Evolutionary conservation across 495 filamentous ascomycete species (phyloP), one percentile per base, ranked within the genome.

Genomic region (Eremomyces bilateralis): DNA sequence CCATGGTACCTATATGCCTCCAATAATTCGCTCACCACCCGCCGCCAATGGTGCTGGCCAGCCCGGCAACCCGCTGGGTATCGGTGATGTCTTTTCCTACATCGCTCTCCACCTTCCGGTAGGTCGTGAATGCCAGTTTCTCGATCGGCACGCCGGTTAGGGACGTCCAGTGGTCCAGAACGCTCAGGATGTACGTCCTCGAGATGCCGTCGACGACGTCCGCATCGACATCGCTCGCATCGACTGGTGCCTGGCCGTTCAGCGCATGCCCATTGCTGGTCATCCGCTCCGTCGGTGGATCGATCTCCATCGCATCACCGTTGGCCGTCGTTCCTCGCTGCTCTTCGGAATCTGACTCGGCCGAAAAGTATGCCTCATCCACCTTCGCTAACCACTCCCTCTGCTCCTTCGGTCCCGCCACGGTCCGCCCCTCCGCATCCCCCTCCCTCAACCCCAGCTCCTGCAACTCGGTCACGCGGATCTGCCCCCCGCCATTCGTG

Each of bases 401-500:
- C 57, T 92, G 82, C 42, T 77, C 78, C 50, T 68, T 62, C 8
- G 67, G 62, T 0, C 71, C 72, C 20, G 69, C 65, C 43, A 73
- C 73, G 32, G 46, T 37, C 33, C 31, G 53, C 58, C 27, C 42
- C 32, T 54, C 54, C 17, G 44, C 48, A 46, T 37, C 15, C 40
- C 47, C 21, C 45, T 43, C 28, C 49, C 38, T 27, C 4, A 38
- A 44, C 18, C 44, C 47, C 12, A 74, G 64, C 51, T 94, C 88
- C 27, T 77, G 77, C 15, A 75, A 17, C 51, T 97, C 88, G 25
- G 77, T 77, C 15, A 75, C 71, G 39, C 90, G 85, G 39, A 97
- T 74, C 60, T 97, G 88, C 0, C 88, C 88, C 16, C 88, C 88
- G 0, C 88, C 88, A 48, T 95, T 97, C 32, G 88, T 97, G 53